These are phyloP conservation scores for Beauveria varroae DNA, from an alignment of 2,329 filamentous ascomycete genomes.

Conservation along the genomic window DNA sequence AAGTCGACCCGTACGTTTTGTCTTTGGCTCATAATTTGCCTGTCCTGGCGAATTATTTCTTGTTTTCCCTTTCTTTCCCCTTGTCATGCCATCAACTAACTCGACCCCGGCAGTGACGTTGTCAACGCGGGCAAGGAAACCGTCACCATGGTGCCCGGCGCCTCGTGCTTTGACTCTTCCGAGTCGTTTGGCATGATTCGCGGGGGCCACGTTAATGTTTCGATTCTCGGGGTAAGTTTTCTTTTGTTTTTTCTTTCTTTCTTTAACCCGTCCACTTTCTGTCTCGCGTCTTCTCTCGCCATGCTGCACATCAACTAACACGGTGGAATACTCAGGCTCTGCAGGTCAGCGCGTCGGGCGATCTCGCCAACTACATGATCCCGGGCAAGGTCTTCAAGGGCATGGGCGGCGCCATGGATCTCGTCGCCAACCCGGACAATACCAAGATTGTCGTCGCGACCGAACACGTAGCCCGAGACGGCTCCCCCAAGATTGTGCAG, in stretches of 20 bases:
- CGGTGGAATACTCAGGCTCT: constrained; percentile 41
- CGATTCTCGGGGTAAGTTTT: constrained; percentile 58
- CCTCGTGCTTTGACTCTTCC: constrained; percentile 68
- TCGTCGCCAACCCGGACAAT: constrained; percentile 61
- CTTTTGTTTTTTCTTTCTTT: background rate
- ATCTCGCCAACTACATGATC: constrained; percentile 86
- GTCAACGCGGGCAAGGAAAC: constrained; percentile 88
- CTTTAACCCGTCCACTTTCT: background rate
- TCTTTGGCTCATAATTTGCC: no score
- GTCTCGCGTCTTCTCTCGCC: no score
- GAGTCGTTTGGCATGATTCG: constrained; percentile 87
- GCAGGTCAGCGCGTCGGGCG: constrained; percentile 70
- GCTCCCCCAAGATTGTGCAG: constrained; percentile 58
- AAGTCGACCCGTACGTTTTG: constrained; percentile 53
- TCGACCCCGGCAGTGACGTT: constrained; percentile 44
- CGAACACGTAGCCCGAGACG: constrained; percentile 63
- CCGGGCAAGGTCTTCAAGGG: constrained; percentile 83
- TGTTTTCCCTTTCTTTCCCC: no score
- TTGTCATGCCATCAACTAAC: background rate
- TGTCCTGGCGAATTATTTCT: no score
- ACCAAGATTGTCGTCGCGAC: constrained; percentile 68
- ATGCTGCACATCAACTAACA: no score
- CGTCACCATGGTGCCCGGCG: constrained; percentile 70
- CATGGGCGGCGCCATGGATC: constrained; percentile 74
- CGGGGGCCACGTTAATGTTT: constrained; percentile 75